Conservation (phyloP, 306 rosid species). For the Potentilla sterilis region DNA sequence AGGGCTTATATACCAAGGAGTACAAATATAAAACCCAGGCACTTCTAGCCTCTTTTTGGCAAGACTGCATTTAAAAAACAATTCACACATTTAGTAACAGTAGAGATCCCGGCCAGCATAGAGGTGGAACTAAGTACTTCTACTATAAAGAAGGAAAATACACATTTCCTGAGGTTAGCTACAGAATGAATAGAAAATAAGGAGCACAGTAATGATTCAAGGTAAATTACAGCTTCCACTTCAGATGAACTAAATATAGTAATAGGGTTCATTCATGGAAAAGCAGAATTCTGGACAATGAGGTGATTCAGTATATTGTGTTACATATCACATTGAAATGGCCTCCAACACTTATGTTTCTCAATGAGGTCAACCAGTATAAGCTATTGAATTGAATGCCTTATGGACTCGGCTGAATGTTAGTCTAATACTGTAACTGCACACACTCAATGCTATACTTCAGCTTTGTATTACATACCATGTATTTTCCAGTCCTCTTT, state of each 20-base stretch:
- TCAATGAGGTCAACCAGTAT: neutral
- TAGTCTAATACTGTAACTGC: neutral
- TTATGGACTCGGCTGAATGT: neutral
- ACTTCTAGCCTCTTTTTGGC: constrained; percentile 13
- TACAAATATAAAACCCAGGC: constrained; percentile 14
- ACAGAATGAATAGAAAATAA: neutral
- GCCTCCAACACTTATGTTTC: neutral
- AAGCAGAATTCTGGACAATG: neutral
- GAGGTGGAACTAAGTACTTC: neutral
- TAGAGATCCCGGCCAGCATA: neutral
- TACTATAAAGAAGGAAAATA: neutral
- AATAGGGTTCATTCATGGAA: neutral
- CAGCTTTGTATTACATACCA: neutral
- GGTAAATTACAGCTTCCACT: neutral
- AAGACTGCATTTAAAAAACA: neutral
- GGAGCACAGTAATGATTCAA: neutral
- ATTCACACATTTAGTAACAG: neutral
- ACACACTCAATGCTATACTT: neutral
- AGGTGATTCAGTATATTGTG: neutral
- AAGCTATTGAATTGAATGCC: neutral
- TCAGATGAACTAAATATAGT: neutral
- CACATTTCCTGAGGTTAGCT: neutral
- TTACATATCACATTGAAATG: neutral
- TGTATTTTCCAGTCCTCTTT: no score
- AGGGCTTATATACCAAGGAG: constrained; percentile 32